Percentiles rank a stretch among this genome's conserved stretches.
phyloP scores from a whole-genome alignment of 2,329 filamentous ascomycete species.

The Penicillium hordei region DNA sequence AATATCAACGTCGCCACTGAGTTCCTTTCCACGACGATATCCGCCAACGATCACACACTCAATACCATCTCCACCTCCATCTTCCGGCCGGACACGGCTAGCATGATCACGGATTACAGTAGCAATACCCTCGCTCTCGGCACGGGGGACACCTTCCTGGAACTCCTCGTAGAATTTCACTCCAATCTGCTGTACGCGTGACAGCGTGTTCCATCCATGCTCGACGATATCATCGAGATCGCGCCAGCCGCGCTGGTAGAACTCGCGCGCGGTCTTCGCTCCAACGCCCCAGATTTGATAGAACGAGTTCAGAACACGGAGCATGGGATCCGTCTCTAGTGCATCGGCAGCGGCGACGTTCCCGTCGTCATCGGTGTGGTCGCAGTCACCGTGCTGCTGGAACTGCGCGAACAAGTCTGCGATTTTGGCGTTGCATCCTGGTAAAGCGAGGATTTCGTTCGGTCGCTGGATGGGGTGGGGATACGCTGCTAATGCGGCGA shows the following conservation, averaged over 20 bases:
- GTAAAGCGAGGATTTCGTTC: conserved; percentile 56
- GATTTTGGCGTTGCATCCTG: conserved; percentile 79
- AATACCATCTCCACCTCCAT: conserved; percentile 48
- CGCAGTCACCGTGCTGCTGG: conserved; percentile 45
- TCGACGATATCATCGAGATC: conserved; percentile 85
- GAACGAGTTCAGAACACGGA: conserved; percentile 68
- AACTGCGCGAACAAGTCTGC: conserved; percentile 76
- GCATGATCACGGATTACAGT: conserved; percentile 65
- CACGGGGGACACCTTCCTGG: conserved; percentile 65
- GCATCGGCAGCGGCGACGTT: conserved; percentile 63
- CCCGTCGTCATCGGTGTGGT: conserved; percentile 47
- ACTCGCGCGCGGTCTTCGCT: conserved; percentile 74
- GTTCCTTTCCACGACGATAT: conserved; percentile 73
- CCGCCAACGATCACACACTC: conserved; percentile 72
- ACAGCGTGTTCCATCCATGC: conserved; percentile 72
- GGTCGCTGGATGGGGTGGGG: conserved; percentile 56
- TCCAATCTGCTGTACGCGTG: conserved; percentile 85
- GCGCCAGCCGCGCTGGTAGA: conserved; percentile 71
- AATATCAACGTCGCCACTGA: conserved; percentile 80
- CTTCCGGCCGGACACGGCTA: conserved; percentile 56
- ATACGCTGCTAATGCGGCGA: conserved; percentile 81
- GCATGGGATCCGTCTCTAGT: conserved; percentile 62
- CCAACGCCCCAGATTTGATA: conserved; percentile 92
- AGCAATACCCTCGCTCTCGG: conserved; percentile 71
- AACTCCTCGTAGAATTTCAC: conserved; percentile 94